Base-by-base conservation (phyloP, 768 basidiomycete genomes). In the Podaxis sp. region DNA sequence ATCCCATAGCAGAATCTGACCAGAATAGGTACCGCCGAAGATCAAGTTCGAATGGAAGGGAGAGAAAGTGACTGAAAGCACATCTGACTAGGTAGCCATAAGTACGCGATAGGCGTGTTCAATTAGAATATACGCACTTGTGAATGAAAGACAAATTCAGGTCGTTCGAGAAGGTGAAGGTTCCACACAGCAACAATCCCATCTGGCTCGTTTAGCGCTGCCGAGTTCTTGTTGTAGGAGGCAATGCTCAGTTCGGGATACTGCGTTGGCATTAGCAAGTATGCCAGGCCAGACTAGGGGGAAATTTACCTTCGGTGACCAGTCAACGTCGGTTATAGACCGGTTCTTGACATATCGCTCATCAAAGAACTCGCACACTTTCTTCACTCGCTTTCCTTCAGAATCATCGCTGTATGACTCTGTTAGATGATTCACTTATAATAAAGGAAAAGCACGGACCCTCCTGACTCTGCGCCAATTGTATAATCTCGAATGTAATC, bases 121-220 rank as follows among this genome's bases (percentile, higher is more conserved):
- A 49, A 55, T 58, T 33, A 44, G 9, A 22, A 59, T n/a, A 24
- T 33, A 76, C 87, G 54, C 63, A 97, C 96, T 80, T 97, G 97
- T 2, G 97, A 95, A 73, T 99, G 97, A 76, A 99, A 99, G 59
- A 99, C 86, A 66, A 98, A 99, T 73, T 99, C 97, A 28, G 97
- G 96, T 65, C 96, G 85, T 72, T 98, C 97, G 1, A 95, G 81
- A 3, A 99, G 78, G 72, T 99, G 97, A 39, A 97, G 78, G 73
- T 99, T 99, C 97, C 97, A 99, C 3, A 99, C 90, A 2, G 93
- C 93, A 26, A 96, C 97, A 58, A 99, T 89, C 8, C 97, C 97
- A 67, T 98, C 96, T 0, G 97, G 96, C 71, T 99, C 97, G 68
- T 97, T 96, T 52, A 95, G 74, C 0, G 95, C 92, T 3, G 90